phyloP scores from a whole-genome alignment of 23 red algal genomes.

The Gracilaria domingensis region DNA sequence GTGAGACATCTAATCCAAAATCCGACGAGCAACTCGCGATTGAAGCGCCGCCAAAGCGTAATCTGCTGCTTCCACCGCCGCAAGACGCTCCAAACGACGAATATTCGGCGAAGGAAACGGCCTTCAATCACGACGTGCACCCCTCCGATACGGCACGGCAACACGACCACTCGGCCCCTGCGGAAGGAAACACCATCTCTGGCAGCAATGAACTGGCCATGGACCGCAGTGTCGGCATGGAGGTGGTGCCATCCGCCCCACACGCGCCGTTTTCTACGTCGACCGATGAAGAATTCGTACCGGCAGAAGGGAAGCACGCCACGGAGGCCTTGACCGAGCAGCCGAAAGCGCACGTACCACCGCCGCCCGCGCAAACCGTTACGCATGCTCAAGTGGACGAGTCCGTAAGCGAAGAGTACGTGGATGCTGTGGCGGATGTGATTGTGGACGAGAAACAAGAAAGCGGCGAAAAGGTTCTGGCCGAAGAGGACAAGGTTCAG shows the following conservation, averaged over 20 bases:
- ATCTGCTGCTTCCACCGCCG: not conserved
- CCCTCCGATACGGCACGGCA: not conserved
- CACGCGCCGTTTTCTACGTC: not conserved
- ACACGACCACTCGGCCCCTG: not conserved
- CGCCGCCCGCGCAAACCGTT: not conserved
- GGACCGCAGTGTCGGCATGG: not conserved
- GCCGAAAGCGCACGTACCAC: not conserved
- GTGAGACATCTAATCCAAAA: conserved; percentile 24
- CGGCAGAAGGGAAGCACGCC: conserved; percentile 13
- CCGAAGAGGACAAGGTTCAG: conserved; percentile 9
- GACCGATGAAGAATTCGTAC: not conserved
- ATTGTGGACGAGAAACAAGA: not conserved
- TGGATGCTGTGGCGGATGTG: conserved; percentile 14
- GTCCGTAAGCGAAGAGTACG: conserved; percentile 29
- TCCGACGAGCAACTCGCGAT: conserved; percentile 12
- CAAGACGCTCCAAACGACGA: not conserved
- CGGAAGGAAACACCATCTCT: not conserved
- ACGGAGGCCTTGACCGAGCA: not conserved
- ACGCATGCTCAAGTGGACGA: not conserved
- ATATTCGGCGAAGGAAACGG: not conserved
- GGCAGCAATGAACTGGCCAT: not conserved
- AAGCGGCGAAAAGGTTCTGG: conserved; percentile 1
- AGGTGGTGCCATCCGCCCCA: not conserved
- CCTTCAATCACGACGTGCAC: not conserved
- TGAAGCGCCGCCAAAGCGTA: conserved; percentile 4